These are phyloP conservation scores for Geranium incanum DNA, from an alignment of 441 rosid species.

Conservation along the genomic window DNA sequence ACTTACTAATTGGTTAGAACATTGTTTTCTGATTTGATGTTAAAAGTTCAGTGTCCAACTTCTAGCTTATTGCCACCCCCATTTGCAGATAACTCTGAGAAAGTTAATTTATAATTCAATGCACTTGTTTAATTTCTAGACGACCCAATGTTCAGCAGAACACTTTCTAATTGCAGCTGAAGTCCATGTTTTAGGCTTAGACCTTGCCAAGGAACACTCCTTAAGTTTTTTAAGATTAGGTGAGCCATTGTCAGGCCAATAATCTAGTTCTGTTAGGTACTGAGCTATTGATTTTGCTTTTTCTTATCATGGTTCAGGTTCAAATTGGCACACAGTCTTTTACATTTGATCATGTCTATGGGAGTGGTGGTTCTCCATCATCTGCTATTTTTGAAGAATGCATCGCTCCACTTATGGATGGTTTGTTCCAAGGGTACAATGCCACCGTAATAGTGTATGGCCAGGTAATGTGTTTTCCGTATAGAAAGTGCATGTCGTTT, in stretches of 20 bases:
- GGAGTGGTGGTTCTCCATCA: slow-evolving; percentile 39
- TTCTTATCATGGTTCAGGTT: slow-evolving; percentile 30
- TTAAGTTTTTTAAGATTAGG: neutral
- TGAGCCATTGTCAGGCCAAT: neutral
- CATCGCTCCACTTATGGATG: slow-evolving; percentile 47
- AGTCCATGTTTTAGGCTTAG: neutral
- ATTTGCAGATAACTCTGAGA: neutral
- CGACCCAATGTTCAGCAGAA: neutral
- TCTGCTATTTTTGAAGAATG: slow-evolving; percentile 47
- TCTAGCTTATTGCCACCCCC: neutral
- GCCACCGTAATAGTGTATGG: slow-evolving; percentile 63
- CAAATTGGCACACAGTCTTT: slow-evolving; percentile 53
- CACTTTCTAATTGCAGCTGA: neutral
- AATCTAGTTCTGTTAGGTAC: neutral
- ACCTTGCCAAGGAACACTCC: neutral
- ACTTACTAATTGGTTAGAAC: neutral
- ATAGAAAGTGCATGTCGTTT: neutral
- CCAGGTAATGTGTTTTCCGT: slow-evolving; percentile 35
- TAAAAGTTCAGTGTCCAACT: neutral
- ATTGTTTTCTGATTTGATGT: neutral
- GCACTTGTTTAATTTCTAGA: neutral
- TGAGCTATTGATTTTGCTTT: neutral
- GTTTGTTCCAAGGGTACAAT: slow-evolving; percentile 56
- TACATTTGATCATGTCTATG: slow-evolving; percentile 46
- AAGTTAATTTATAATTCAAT: neutral